These are phyloP conservation scores for Talaromyces sp. DNA, from an alignment of 2,329 filamentous ascomycete genomes.

Conservation along the genomic window DNA sequence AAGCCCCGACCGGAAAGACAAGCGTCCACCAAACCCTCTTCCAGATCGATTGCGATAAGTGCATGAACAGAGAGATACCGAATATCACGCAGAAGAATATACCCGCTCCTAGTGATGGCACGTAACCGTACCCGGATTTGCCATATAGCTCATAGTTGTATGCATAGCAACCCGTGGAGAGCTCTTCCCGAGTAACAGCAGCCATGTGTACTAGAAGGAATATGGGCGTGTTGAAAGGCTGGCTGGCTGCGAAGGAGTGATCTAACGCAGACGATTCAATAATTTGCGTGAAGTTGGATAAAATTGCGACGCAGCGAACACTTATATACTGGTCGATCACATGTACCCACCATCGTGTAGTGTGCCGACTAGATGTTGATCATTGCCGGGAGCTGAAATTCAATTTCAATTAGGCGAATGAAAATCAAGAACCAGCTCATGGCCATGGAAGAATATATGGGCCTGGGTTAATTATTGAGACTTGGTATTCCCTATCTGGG, in stretches of 20 bases:
- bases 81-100: not conserved
- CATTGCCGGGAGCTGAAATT: not conserved
- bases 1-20: slow-evolving; percentile 29
- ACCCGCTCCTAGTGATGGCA: not conserved
- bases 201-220: not conserved
- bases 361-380: not conserved
- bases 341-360: not conserved
- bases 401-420: not conserved
- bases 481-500: not conserved
- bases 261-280: not conserved
- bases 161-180: not conserved
- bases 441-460: not conserved
- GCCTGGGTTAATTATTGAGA: not conserved
- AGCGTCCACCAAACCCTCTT: slow-evolving; percentile 33
- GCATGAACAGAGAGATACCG: slow-evolving; percentile 2
- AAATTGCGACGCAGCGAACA: not conserved
- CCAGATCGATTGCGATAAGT: slow-evolving; percentile 27
- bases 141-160: not conserved
- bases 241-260: not conserved
- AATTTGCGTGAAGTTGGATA: not conserved
- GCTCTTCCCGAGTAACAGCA: not conserved
- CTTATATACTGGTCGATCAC: not conserved
- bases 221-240: not conserved
- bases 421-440: not conserved
- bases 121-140: not conserved